Evolutionary conservation across 129 eudicot genomes (phyloP).

Genomic region (Solidago caesia): DNA sequence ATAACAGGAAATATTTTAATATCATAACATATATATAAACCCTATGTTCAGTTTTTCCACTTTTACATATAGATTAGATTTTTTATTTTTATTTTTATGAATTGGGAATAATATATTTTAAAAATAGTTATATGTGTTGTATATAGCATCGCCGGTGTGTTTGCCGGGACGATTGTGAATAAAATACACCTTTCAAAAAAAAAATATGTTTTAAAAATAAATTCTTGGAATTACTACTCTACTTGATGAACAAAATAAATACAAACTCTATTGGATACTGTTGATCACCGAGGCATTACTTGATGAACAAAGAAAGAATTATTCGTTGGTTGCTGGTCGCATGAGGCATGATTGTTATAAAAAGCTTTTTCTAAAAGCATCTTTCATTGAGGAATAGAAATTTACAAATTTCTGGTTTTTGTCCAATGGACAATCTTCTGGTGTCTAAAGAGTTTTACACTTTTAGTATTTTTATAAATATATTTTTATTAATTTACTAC

Average conservation of each 20-base stretch:
- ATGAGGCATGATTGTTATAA: constrained; percentile 28
- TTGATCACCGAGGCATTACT: not conserved
- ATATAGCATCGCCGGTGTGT: no score
- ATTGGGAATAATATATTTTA: no score
- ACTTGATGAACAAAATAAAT: not conserved
- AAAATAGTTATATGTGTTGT: no score
- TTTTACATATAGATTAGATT: no score
- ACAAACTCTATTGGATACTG: no score
- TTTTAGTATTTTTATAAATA: not conserved
- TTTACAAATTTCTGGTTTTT: constrained; percentile 16
- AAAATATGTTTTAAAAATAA: not conserved
- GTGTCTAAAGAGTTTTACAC: constrained; percentile 2
- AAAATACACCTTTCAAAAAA: no score
- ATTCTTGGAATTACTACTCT: not conserved
- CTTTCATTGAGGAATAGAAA: constrained; percentile 6
- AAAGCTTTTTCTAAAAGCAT: constrained; percentile 27
- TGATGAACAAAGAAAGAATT: constrained; percentile 14
- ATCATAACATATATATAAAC: no score
- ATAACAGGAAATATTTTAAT: not conserved
- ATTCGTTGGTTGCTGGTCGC: constrained; percentile 22
- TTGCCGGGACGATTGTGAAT: no score
- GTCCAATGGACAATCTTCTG: constrained; percentile 26
- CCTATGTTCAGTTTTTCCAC: no score
- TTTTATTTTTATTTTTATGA: no score
- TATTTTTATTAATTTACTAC: constrained; percentile 6